A percentile compares a stretch with the other conserved stretches of the same genome.
Evolutionary conservation across 2,329 filamentous ascomycete species (phyloP).

Genomic region (Chrysoporthe puriensis): DNA sequence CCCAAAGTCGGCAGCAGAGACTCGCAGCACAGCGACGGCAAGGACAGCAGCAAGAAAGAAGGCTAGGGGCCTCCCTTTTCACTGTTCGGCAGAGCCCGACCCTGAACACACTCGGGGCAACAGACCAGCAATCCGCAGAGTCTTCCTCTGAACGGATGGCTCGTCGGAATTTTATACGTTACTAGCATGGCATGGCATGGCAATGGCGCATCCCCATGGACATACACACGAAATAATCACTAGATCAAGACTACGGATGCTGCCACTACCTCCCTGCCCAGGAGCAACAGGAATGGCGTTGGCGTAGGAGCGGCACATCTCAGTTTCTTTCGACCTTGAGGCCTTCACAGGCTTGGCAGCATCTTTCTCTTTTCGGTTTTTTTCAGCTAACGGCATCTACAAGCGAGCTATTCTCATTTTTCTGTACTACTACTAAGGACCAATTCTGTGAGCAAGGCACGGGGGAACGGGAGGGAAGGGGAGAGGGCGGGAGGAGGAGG

Average conservation of each 20-base stretch:
- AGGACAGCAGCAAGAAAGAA: conserved; percentile 8
- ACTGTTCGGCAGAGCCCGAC: not conserved
- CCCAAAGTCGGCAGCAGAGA: conserved; percentile 3
- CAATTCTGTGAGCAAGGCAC: not conserved
- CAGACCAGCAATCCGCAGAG: not conserved
- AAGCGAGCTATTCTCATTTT: conserved; percentile 2
- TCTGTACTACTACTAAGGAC: not conserved
- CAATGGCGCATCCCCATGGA: not conserved
- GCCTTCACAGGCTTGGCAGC: conserved; percentile 8
- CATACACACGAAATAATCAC: not conserved
- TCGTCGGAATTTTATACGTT: not conserved
- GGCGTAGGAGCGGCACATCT: conserved; percentile 4
- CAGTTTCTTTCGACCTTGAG: not conserved
- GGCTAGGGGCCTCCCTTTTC: not conserved
- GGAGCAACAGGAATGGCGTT: not conserved
- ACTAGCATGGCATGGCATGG: conserved; percentile 5
- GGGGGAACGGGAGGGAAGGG: not conserved
- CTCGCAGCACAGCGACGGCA: conserved; percentile 13
- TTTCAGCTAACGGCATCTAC: conserved; percentile 1
- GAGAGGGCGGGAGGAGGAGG: not conserved
- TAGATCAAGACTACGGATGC: not conserved
- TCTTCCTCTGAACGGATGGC: not conserved
- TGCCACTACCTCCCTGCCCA: not conserved
- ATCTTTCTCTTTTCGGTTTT: not conserved
- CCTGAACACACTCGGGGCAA: not conserved